Evolutionary conservation across 805 yeast species (phyloP).

Genomic region (Yarrowia hollandica): DNA sequence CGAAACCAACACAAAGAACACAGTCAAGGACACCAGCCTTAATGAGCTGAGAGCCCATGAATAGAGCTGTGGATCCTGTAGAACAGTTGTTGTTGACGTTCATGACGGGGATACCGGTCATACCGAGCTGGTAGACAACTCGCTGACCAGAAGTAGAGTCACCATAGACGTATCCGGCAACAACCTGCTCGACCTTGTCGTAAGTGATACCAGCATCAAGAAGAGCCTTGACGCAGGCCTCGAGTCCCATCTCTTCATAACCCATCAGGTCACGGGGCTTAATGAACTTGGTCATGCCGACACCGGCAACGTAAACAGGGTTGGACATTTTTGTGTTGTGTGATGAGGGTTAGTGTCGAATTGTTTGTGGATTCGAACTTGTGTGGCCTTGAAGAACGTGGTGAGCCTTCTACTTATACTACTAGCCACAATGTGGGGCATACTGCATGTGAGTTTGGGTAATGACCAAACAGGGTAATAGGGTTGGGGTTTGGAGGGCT

Average conservation of each 20-base stretch:
- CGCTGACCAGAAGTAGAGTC: conserved; percentile 37
- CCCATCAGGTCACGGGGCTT: conserved; percentile 35
- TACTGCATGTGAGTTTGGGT: conserved; percentile 17
- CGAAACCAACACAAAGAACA: conserved; percentile 36
- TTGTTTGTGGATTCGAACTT: not conserved
- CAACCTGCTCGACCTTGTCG: conserved; percentile 34
- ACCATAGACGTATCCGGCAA: conserved; percentile 36
- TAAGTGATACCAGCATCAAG: conserved; percentile 36
- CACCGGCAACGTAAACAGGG: conserved; percentile 36
- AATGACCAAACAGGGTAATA: not conserved
- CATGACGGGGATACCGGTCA: conserved; percentile 36
- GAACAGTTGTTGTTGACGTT: conserved; percentile 38
- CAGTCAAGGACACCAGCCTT: conserved; percentile 35
- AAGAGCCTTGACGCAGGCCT: conserved; percentile 37
- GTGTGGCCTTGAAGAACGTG: not conserved
- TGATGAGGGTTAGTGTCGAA: not conserved
- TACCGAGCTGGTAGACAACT: conserved; percentile 36
- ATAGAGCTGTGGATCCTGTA: conserved; percentile 36
- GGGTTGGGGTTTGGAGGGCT: conserved; percentile 5
- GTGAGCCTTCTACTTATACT: conserved; percentile 3
- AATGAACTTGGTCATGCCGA: conserved; percentile 38
- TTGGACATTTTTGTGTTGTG: conserved; percentile 21
- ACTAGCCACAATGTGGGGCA: conserved; percentile 28
- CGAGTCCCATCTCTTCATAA: conserved; percentile 37
- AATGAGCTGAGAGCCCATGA: conserved; percentile 33